Conservation (phyloP, 345 rosid genomes). For the Linum usitatissimum region DNA sequence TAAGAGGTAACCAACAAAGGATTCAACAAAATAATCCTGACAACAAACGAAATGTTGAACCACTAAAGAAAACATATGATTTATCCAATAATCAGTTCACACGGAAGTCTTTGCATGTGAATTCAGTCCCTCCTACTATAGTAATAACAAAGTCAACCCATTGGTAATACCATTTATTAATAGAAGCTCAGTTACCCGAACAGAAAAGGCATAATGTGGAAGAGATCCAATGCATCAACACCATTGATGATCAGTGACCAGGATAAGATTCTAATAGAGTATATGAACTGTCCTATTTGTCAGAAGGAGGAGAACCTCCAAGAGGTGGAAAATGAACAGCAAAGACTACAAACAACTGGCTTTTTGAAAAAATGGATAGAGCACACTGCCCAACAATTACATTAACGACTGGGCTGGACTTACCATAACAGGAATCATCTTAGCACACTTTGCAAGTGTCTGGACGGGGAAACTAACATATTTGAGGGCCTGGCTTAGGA, state of each 20-base stretch:
- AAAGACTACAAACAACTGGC: not conserved
- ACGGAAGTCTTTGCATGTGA: not conserved
- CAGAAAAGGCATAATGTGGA: not conserved
- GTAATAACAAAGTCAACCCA: too few relatives aligned
- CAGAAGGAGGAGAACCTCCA: not conserved
- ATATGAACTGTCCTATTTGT: not conserved
- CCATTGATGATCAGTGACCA: not conserved
- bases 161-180: too few relatives aligned
- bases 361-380: not conserved
- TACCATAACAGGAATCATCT: conserved; percentile 99
- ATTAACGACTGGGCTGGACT: conserved; percentile 14
- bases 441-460: conserved; percentile 90
- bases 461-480: conserved; percentile 95
- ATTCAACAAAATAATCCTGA: not conserved
- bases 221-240: not conserved
- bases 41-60: not conserved
- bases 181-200: not conserved
- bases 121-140: too few relatives aligned
- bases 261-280: not conserved
- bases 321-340: not conserved
- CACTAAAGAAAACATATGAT: not conserved
- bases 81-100: not conserved
- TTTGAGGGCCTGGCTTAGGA: conserved; percentile 66
- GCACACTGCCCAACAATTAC: not conserved
- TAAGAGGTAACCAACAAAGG: not conserved